These are phyloP conservation scores for Scheffersomyces illinoinensis DNA, from an alignment of 1,139 yeast species.

Conservation along the genomic window DNA sequence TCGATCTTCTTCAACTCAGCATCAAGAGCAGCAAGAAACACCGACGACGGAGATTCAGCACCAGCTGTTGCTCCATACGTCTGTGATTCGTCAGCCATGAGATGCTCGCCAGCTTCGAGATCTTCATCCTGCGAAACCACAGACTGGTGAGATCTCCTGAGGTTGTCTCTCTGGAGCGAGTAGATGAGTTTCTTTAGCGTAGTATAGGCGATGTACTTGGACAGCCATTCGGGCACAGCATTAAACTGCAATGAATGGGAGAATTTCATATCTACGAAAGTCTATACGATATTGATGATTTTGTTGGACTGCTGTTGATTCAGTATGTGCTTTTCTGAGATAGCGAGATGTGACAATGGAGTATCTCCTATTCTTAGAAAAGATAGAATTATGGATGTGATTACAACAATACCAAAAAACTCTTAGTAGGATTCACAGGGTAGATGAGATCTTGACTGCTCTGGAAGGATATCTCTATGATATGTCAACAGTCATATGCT, in stretches of 20 bases:
- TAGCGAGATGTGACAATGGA: background rate
- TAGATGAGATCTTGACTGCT: background rate
- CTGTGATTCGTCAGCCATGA: constrained; percentile 25
- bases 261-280: constrained; percentile 53
- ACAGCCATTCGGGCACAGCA: constrained; percentile 79
- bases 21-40: constrained; percentile 55
- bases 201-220: constrained; percentile 65
- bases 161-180: constrained; percentile 59
- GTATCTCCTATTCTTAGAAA: background rate
- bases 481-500: background rate
- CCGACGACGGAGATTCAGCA: constrained; percentile 26
- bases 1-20: constrained; percentile 62
- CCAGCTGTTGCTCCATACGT: constrained; percentile 20
- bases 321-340: background rate
- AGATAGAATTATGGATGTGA: background rate
- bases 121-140: constrained; percentile 21
- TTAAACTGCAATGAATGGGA: constrained; percentile 72
- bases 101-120: constrained; percentile 30
- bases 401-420: background rate
- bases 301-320: background rate
- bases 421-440: background rate
- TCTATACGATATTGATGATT: background rate
- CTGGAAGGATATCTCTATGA: background rate
- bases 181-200: constrained; percentile 64
- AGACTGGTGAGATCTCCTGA: constrained; percentile 23